Evolutionary conservation across 257 asterid genomes (phyloP), one percentile per base, ranked within the genome.

Genomic region (Oldenlandia corymbosa): DNA sequence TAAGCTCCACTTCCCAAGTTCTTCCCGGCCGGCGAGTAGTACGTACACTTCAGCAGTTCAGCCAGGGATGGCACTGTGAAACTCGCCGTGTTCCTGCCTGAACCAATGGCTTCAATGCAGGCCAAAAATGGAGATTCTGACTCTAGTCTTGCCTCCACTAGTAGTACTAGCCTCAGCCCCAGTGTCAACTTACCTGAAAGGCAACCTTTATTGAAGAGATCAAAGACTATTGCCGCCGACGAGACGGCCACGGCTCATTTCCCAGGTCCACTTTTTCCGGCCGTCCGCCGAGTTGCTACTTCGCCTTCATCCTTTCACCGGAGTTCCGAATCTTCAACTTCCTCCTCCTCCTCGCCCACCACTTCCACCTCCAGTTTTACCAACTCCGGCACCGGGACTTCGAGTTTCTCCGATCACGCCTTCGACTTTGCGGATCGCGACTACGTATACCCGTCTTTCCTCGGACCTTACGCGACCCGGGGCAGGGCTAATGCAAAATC

Each of bases 371-470:
- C 74, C 51, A 13, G 32, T 7, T 16, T 42, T 62, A 45, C 75
- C 51, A 68, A 69, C 50, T 34, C 76, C 73, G 9, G 64, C 50
- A 46, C 14, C 73, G 49, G 68, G 68, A 67, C 34, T 68, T 46
- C 61, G n/a, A 43, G 81, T 39, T 23, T 45, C 16, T 63, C 81
- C 39, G 83, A 83, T 31, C 55, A 73, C 60, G 73, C 73, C 68
- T 88, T 84, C 57, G 76, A 75, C 68, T 88, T 86, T 73, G 77
- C 85, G 49, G 92, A 91, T 79, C 95, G 94, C n/a, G 98, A 91
- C 78, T 91, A 84, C 62, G 87, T 83, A 58, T 91, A 80, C 75
- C 96, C 98, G 5, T 83, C 98, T 57, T 88, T 88, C 82, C 91
- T 88, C 52, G 91, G 95, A 10, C 95, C 94, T 6, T 83, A 91